A percentile compares a stretch with the other conserved stretches of the same genome.
Conservation (phyloP, 23 red algal species). For the Gracilaria vermiculophylla region DNA sequence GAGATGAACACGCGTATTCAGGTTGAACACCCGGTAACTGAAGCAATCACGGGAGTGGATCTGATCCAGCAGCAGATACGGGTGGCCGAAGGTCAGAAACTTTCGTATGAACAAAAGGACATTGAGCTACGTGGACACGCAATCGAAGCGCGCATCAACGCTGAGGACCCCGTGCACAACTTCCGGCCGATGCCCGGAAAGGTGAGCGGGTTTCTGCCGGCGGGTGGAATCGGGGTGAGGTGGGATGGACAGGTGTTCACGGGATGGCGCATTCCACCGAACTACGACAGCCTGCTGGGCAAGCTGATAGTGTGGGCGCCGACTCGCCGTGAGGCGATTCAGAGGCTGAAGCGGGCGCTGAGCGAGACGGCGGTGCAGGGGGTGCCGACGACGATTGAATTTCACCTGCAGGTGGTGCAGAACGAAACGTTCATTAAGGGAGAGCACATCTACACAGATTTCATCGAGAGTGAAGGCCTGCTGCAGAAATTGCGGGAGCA, state of each 20-base stretch:
- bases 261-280: conserved; percentile 79
- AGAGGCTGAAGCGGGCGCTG: conserved; percentile 78
- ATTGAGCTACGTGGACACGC: conserved; percentile 69
- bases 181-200: conserved; percentile 94
- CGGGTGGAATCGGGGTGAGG: conserved; percentile 82
- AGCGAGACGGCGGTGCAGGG: conserved; percentile 82
- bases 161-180: conserved; percentile 81
- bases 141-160: conserved; percentile 93
- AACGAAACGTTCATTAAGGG: conserved; percentile 79
- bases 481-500: conserved; percentile 54
- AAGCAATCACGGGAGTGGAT: conserved; percentile 92
- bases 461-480: conserved; percentile 83
- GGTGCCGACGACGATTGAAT: conserved; percentile 86
- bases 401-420: conserved; percentile 82
- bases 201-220: conserved; percentile 79
- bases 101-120: conserved; percentile 76
- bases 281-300: conserved; percentile 92
- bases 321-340: conserved; percentile 75
- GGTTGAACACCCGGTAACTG: conserved; percentile 98
- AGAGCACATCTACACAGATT: conserved; percentile 70
- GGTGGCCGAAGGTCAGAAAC: conserved; percentile 80
- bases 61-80: conserved; percentile 89
- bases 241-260: conserved; percentile 88
- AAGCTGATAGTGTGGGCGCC: conserved; percentile 95
- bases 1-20: conserved; percentile 99